A percentile compares a stretch with the other conserved stretches of the same genome.
phyloP scores from a whole-genome alignment of 2,329 filamentous ascomycete genomes.

The Microsporum ferrugineum region DNA sequence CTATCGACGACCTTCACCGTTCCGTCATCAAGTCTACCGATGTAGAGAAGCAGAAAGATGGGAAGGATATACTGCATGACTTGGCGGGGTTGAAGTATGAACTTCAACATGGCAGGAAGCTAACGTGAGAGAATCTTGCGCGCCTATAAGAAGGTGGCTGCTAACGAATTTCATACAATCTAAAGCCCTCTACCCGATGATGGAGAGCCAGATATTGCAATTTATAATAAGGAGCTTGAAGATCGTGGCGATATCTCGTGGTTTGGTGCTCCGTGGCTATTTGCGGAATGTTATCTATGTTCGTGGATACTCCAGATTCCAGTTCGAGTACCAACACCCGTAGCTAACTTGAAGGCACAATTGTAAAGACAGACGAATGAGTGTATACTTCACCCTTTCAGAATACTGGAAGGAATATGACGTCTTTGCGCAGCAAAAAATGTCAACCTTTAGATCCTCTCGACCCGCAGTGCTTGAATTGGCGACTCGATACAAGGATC shows the following conservation, averaged over 20 bases:
- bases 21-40: slow-evolving; percentile 40
- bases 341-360: background rate
- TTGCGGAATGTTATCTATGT: slow-evolving; percentile 83
- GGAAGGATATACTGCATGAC: slow-evolving; percentile 71
- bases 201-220: slow-evolving; percentile 59
- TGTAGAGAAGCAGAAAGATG: slow-evolving; percentile 55
- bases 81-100: slow-evolving; percentile 85
- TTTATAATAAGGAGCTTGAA: slow-evolving; percentile 78
- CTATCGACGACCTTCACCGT: slow-evolving; percentile 88
- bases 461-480: slow-evolving; percentile 75
- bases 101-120: slow-evolving; percentile 70
- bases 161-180: background rate
- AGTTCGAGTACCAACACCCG: background rate
- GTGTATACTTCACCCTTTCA: slow-evolving; percentile 63
- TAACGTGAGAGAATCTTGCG: slow-evolving; percentile 48
- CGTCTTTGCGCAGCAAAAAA: slow-evolving; percentile 80
- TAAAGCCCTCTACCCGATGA: slow-evolving; percentile 63
- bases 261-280: slow-evolving; percentile 82
- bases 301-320: slow-evolving; percentile 13
- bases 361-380: slow-evolving; percentile 54
- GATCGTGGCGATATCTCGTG: slow-evolving; percentile 63
- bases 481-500: slow-evolving; percentile 62
- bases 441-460: slow-evolving; percentile 82
- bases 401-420: slow-evolving; percentile 83
- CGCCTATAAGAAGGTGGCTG: background rate